Conservation (phyloP, 768 basidiomycete species). For the Leccinum ochraceum region DNA sequence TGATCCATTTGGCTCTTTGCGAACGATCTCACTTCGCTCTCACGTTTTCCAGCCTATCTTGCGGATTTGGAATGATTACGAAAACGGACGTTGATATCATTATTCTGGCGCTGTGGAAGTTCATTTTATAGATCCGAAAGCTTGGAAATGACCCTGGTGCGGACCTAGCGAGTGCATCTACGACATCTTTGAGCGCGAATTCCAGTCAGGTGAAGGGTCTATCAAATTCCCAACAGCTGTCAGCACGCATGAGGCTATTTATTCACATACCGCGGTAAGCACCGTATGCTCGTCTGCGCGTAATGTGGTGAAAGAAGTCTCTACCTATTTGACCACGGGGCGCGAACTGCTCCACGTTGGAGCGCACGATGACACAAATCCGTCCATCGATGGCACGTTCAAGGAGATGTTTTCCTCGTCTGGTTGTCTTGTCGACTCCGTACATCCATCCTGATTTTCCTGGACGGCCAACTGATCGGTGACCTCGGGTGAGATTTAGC, state of each 20-base stretch:
- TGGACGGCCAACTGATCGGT: slow-evolving; percentile 2
- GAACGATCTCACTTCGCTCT: not conserved
- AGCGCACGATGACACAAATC: not conserved
- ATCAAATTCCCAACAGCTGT: not conserved
- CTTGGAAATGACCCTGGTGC: not conserved
- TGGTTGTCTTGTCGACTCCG: not conserved
- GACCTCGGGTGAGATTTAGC: not conserved
- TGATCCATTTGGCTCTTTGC: not conserved
- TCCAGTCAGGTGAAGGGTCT: not conserved
- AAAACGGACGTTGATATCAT: slow-evolving; percentile 2
- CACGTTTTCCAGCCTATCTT: not conserved
- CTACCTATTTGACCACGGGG: not conserved
- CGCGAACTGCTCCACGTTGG: not conserved
- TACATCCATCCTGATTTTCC: not conserved
- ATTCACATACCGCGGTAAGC: not conserved
- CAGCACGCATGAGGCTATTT: not conserved
- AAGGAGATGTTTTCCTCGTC: not conserved
- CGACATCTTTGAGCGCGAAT: not conserved
- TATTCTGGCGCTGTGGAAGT: not conserved
- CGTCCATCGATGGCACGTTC: not conserved
- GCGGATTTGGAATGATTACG: not conserved
- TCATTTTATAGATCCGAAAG: not conserved
- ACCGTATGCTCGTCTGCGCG: not conserved
- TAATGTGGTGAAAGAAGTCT: not conserved
- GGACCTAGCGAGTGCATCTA: slow-evolving; percentile 13